Conservation (phyloP, 345 rosid genomes). For the Brassica nigra region DNA sequence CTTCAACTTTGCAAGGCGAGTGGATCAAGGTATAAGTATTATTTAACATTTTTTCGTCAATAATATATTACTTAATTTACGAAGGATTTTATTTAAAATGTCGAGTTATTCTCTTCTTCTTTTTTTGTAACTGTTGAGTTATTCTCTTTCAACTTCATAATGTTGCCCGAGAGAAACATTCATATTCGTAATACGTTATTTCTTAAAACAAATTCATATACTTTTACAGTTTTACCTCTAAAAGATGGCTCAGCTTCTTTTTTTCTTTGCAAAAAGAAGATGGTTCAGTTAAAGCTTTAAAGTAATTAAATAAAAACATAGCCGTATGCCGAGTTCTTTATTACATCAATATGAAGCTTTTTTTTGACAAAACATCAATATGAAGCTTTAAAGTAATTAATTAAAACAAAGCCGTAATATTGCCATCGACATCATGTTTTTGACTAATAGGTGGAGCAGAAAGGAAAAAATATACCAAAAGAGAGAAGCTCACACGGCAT, state of each 20-base stretch:
- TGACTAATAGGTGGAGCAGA: slow-evolving; percentile 6
- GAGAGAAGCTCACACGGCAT: slow-evolving; percentile 26
- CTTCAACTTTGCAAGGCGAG: slow-evolving; percentile 2
- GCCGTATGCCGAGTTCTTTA: background rate
- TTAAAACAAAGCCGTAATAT: background rate
- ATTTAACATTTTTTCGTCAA: background rate
- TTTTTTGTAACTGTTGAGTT: background rate
- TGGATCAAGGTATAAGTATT: background rate
- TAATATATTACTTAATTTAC: background rate
- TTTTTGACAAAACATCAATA: background rate
- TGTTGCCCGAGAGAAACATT: background rate
- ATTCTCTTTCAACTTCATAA: background rate
- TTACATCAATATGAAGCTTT: background rate
- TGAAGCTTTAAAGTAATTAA: background rate
- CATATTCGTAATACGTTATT: background rate
- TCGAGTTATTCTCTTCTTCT: background rate
- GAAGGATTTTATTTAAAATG: background rate
- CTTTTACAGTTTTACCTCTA: background rate
- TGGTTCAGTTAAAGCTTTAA: background rate
- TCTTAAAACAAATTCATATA: background rate
- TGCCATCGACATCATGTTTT: background rate
- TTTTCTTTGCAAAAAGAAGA: background rate
- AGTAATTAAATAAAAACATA: background rate
- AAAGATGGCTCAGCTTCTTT: background rate
- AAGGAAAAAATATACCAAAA: slow-evolving; percentile 1